phyloP scores from a whole-genome alignment of 768 basidiomycete genomes.

The Lentinus tigrinus region DNA sequence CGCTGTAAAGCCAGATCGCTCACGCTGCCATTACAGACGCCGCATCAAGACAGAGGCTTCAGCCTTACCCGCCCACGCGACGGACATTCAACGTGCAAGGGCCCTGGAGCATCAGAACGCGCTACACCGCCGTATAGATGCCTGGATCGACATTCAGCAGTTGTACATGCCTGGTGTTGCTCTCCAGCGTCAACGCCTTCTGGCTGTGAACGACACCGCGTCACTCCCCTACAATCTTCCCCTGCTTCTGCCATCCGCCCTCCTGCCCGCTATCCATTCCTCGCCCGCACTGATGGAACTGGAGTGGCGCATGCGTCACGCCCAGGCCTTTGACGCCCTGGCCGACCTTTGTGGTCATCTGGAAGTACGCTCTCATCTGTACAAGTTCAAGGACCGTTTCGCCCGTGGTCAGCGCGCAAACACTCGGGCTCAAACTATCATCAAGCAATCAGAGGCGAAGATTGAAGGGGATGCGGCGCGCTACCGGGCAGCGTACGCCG shows the following conservation, averaged over 20 bases:
- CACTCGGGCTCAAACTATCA: not conserved
- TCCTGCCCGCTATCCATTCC: not conserved
- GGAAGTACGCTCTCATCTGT: not conserved
- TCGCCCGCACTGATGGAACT: not conserved
- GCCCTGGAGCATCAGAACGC: not conserved
- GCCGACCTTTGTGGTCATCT: slow-evolving; percentile 4
- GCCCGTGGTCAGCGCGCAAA: not conserved
- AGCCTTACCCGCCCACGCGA: not conserved
- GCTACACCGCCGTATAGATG: not conserved
- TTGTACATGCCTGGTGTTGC: not conserved
- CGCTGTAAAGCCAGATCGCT: not conserved
- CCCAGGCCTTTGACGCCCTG: slow-evolving; percentile 1
- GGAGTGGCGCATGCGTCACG: slow-evolving; percentile 3
- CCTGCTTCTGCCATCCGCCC: slow-evolving; percentile 6
- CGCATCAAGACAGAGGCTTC: not conserved
- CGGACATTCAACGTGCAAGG: not conserved
- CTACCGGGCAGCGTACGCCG: slow-evolving; percentile 1
- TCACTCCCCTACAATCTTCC: not conserved
- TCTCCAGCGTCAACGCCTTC: not conserved
- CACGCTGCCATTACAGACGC: not conserved
- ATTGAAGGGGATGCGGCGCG: not conserved
- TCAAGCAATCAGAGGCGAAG: not conserved
- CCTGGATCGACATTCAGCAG: not conserved
- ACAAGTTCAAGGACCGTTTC: slow-evolving; percentile 3
- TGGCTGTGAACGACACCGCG: not conserved